Base-by-base conservation (phyloP, 306 rosid species). In the Trifolium repens region DNA sequence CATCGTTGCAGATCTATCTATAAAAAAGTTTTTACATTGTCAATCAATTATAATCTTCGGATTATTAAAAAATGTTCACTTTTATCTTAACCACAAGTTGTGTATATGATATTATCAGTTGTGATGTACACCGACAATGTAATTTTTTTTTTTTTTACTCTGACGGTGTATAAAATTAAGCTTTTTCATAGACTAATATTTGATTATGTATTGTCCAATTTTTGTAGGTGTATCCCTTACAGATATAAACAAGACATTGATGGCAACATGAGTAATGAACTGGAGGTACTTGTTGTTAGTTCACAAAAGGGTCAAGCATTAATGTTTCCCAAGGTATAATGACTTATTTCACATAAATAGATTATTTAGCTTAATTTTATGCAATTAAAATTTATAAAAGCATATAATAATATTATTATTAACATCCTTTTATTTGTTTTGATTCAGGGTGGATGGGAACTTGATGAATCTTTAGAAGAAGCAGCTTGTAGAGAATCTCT, bases 391-490 rank as follows among this genome's bases (percentile, higher is more conserved):
- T 0, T 65, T 9, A 32, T 32, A 65, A 35, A n/a, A 24, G 9
- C 30, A 16, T 63, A 3, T 35, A 35, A 5, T 65, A 65, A 40
- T 6, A 63, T 63, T 30, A 63, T 64, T 32, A 44, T 30, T 50
- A 60, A 67, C 58, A 40, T 69, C 4, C 0, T 37, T 19, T 42
- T 19, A 9, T 26, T 57, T 76, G 12, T 8, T 53, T 2, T 54
- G 14, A 10, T 32, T 62, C 39, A 91, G 94, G 98, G 98, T 85
- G 98, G 97, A 57, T 94, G 98, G 98, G 98, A 94, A 71, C 75
- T 94, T 72, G 98, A 94, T 81, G 98, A 94, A 84, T 90, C 98
- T 54, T 44, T 86, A 49, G 97, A 91, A 80, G 97, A 91, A 76
- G 98, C 98, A 67, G 98, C 97, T 73, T 85, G 78, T 5, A 80